A percentile compares a stretch with the other conserved stretches of the same genome.
phyloP scores from a whole-genome alignment of 768 basidiomycete genomes.

The Boletus rubescentipes region DNA sequence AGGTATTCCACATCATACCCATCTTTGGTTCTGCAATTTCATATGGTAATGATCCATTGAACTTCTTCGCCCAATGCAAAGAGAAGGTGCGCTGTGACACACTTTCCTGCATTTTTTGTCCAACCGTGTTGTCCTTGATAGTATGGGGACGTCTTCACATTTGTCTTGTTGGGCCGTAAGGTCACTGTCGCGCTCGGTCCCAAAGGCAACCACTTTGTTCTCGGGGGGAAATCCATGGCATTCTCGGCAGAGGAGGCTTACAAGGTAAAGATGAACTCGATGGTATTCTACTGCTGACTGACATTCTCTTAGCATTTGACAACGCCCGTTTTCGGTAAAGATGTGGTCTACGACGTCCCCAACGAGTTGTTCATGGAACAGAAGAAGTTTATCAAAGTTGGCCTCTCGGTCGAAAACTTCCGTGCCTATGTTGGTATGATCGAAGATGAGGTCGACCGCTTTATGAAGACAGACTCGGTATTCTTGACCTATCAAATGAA shows the following conservation, averaged over 20 bases:
- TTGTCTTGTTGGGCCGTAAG: constrained; percentile 83
- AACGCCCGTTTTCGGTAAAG: constrained; percentile 94
- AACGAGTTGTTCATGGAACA: constrained; percentile 99
- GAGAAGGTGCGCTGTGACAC: constrained; percentile 61
- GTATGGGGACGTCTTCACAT: constrained; percentile 98
- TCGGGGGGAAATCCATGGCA: constrained; percentile 90
- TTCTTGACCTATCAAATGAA: constrained; percentile 64
- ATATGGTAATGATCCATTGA: constrained; percentile 92
- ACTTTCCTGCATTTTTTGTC: not conserved
- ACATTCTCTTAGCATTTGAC: constrained; percentile 67
- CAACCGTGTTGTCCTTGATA: constrained; percentile 31
- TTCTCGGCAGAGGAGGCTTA: constrained; percentile 98
- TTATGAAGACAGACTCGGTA: constrained; percentile 60
- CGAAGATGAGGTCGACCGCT: constrained; percentile 71
- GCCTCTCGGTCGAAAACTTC: constrained; percentile 90
- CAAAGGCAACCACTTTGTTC: constrained; percentile 90
- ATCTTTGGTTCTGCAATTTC: constrained; percentile 83
- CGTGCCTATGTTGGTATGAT: constrained; percentile 81
- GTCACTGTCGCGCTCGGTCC: constrained; percentile 90
- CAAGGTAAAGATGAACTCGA: constrained; percentile 53
- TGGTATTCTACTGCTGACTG: not conserved
- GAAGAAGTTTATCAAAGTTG: constrained; percentile 97
- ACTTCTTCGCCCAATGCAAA: constrained; percentile 76
- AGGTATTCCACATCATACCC: constrained; percentile 93
- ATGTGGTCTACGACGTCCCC: constrained; percentile 96